Base-by-base conservation (phyloP, 1,284 basidiomycete genomes). In the Sporisorium iseilematis-ciliati region DNA sequence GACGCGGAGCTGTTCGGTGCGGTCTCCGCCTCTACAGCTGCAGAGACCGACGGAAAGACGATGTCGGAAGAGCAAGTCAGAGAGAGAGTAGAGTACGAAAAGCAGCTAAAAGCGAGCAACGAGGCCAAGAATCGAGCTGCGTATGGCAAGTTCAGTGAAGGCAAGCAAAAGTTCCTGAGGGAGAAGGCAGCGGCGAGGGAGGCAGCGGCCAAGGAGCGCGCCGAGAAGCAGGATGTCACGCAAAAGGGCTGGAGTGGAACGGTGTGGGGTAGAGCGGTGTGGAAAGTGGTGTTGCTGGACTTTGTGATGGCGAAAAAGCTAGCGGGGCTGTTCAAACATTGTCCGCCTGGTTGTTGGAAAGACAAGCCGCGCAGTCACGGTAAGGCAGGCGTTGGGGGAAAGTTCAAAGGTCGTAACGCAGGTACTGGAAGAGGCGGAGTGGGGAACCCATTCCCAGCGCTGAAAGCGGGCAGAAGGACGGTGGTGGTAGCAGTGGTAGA, bases 401-500 rank as follows among this genome's bases (percentile, higher is more conserved):
- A 38, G 54, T 45, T 21, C 6, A 57, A 61, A 40, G 33, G 45
- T n/a, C 25, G 50, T 12, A 46, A 40, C 12, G 16, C 23, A 7
- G 35, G 33, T 1, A 40, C 18, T 11, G 52, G 59, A n/a, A 26
- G 57, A 33, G 59, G 58, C 2, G 65, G 60, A 33, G 43, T 21
- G 4, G 77, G 78, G 1, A 84, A 84, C 38, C 83, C 84, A 0
- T 87, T 85, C 65, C 82, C 85, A 2, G 64, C 78, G 0, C 87
- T 98, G 69, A 93, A 95, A 80, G 90, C 91, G 20, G 96, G 96
- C 0, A 92, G 92, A 82, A 92, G 93, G 79, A 91, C 89, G 10
- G 88, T 96, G 52, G 88, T 98, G 26, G 89, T 99, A 31, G 96
- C 95, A 0, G 93, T 91, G 1, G 94, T 96, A 4, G 95, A 97